phyloP scores from a whole-genome alignment of 345 rosid genomes.

The Rhodomyrtus tomentosa region DNA sequence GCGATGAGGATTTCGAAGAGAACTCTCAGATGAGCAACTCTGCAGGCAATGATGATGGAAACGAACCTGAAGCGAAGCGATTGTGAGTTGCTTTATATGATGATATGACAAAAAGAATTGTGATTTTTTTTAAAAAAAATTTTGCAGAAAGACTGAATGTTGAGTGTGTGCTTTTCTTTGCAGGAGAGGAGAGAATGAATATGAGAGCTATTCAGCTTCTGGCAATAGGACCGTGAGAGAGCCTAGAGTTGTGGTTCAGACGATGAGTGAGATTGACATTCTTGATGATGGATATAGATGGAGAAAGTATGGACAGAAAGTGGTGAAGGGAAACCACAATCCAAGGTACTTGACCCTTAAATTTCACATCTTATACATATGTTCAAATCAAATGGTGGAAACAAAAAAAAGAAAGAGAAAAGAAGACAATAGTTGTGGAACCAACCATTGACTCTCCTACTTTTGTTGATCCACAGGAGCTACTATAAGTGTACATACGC shows the following conservation, averaged over 20 bases:
- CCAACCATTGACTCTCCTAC: neutral
- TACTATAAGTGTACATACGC: constrained; percentile 89
- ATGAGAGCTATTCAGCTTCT: constrained; percentile 35
- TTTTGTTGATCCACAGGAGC: constrained; percentile 42
- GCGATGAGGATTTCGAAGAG: constrained; percentile 71
- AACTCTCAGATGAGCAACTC: constrained; percentile 47
- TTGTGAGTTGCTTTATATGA: constrained; percentile 22
- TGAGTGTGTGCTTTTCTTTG: neutral
- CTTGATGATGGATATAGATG: constrained; percentile 96
- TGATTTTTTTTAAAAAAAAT: neutral
- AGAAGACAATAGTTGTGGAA: neutral
- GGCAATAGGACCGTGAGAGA: constrained; percentile 78
- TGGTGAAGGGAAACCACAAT: constrained; percentile 93
- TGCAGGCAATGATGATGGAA: constrained; percentile 54
- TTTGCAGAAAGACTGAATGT: neutral
- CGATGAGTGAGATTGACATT: constrained; percentile 89
- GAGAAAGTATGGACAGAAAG: constrained; percentile 98
- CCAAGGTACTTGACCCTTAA: constrained; percentile 41
- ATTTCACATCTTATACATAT: neutral
- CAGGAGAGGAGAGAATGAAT: constrained; percentile 75
- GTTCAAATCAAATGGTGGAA: neutral
- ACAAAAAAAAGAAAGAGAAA: neutral
- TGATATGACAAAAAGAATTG: neutral
- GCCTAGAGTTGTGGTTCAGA: constrained; percentile 91
- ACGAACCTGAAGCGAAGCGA: constrained; percentile 70